Evolutionary conservation across 2,329 filamentous ascomycete species (phyloP).

Genomic region (Aspergillus tubingensis): DNA sequence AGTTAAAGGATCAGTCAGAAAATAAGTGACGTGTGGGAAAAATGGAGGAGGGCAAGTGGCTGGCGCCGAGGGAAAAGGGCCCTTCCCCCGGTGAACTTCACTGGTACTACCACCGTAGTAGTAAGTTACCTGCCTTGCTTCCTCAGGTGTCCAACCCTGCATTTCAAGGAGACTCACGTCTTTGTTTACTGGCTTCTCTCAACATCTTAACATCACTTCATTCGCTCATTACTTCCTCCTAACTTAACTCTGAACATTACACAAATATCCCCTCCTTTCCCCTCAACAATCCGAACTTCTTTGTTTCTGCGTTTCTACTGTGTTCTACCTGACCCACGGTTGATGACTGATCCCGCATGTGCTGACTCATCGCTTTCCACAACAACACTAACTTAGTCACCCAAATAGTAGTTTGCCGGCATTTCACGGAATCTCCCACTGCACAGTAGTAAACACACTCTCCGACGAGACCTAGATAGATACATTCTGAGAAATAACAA

Average conservation of each 20-base stretch:
- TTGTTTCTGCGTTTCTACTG: neutral
- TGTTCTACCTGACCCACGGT: neutral
- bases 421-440: neutral
- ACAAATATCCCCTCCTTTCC: neutral
- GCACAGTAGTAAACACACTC: too few relatives aligned
- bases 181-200: too few relatives aligned
- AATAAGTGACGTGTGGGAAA: slow-evolving; percentile 10
- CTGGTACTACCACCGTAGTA: too few relatives aligned
- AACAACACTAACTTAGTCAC: too few relatives aligned
- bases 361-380: slow-evolving; percentile 4
- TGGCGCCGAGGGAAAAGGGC: neutral
- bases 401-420: too few relatives aligned
- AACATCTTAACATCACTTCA: neutral
- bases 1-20: slow-evolving; percentile 23
- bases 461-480: too few relatives aligned
- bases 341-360: slow-evolving; percentile 12
- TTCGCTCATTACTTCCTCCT: neutral
- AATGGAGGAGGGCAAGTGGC: neutral
- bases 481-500: too few relatives aligned
- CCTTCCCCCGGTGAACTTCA: too few relatives aligned
- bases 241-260: neutral
- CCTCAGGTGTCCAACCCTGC: too few relatives aligned
- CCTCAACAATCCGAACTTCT: neutral
- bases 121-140: too few relatives aligned
- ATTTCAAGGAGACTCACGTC: too few relatives aligned